These are phyloP conservation scores for Plasmodium adleri DNA, from an alignment of 169 alveolate genomes.

Conservation along the genomic window DNA sequence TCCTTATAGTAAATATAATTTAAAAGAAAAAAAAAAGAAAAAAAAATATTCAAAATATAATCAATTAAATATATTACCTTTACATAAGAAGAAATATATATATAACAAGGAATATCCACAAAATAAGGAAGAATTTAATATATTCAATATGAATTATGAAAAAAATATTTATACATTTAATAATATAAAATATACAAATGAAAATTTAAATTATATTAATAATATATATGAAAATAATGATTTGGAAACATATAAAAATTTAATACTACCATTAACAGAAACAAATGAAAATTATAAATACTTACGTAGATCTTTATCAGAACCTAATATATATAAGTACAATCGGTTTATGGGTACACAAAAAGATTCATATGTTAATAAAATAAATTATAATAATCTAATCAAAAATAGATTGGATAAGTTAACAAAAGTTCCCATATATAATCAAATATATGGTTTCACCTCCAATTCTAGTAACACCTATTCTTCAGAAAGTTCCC, in stretches of 20 bases:
- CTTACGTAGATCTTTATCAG: conserved; percentile 70
- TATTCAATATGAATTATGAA: conserved; percentile 1
- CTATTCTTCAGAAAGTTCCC: conserved; percentile 35
- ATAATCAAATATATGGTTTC: conserved; percentile 60
- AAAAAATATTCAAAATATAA: background rate
- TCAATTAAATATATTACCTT: no score
- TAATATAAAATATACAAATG: background rate
- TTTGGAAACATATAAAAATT: conserved; percentile 13
- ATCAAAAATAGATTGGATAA: conserved; percentile 44
- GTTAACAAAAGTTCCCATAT: conserved; percentile 30
- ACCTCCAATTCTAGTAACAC: conserved; percentile 30
- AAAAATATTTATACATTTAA: background rate
- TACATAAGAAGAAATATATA: no score
- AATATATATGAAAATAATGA: conserved; percentile 1
- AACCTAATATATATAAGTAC: conserved; percentile 61
- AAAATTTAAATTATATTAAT: background rate
- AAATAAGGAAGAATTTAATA: conserved; percentile 15
- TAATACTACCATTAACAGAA: conserved; percentile 56
- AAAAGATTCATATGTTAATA: conserved; percentile 13
- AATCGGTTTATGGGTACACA: conserved; percentile 10
- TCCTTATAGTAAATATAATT: no score
- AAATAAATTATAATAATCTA: conserved; percentile 42
- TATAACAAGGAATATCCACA: background rate
- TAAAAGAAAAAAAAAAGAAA: background rate
- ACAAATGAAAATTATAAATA: conserved; percentile 44